A percentile compares a stretch with the other conserved stretches of the same genome.
Evolutionary conservation across 2,329 filamentous ascomycete genomes (phyloP).

Genomic region (Aspergillus neotritici): DNA sequence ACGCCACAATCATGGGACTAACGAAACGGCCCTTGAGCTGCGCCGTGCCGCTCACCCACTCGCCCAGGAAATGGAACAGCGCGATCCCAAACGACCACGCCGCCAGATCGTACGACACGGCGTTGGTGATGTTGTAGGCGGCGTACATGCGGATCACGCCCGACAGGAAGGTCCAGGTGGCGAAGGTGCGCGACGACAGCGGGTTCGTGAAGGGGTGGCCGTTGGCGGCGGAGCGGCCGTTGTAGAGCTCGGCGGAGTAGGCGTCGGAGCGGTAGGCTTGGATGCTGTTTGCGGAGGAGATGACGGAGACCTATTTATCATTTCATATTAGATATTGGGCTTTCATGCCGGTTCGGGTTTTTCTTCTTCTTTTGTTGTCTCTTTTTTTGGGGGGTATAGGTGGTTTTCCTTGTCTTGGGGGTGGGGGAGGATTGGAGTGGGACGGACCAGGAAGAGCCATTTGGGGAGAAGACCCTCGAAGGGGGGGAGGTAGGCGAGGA

Average conservation of each 20-base stretch:
- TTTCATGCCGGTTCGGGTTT: neutral
- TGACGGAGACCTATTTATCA: conserved; percentile 66
- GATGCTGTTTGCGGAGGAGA: conserved; percentile 77
- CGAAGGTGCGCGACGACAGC: conserved; percentile 73
- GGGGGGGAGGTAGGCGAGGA: conserved; percentile 31
- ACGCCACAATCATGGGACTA: conserved; percentile 55
- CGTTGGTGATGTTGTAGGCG: conserved; percentile 71
- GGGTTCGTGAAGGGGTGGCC: conserved; percentile 60
- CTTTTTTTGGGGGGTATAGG: too few relatives aligned
- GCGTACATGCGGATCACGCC: conserved; percentile 74
- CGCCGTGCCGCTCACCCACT: conserved; percentile 72
- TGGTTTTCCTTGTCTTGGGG: too few relatives aligned
- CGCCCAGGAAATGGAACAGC: conserved; percentile 68
- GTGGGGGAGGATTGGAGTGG: neutral
- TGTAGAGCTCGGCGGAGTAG: conserved; percentile 82
- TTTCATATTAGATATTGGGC: conserved; percentile 8
- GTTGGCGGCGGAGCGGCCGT: conserved; percentile 44
- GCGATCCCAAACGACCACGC: conserved; percentile 78
- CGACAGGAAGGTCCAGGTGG: conserved; percentile 79
- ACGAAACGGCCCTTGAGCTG: conserved; percentile 56
- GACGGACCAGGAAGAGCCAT: conserved; percentile 59
- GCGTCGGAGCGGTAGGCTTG: conserved; percentile 76
- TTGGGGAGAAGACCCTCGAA: conserved; percentile 53
- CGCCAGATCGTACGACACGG: conserved; percentile 70
- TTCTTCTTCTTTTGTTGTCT: neutral